phyloP scores from a whole-genome alignment of 345 rosid genomes.

The Conringia planisiliqua region DNA sequence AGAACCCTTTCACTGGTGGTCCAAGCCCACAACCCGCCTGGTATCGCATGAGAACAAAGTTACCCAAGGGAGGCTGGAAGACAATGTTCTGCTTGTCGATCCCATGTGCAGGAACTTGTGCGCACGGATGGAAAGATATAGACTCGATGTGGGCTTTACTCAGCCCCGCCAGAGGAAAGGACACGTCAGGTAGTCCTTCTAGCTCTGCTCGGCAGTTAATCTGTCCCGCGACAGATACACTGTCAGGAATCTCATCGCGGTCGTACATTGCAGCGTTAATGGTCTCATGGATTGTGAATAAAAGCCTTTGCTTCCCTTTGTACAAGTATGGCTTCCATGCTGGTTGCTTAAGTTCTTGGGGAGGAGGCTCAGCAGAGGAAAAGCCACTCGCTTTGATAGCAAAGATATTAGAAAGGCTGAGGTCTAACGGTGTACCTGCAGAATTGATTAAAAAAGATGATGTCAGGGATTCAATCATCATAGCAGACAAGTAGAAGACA shows the following conservation, averaged over 20 bases:
- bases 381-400: slow-evolving; percentile 72
- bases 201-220: slow-evolving; percentile 88
- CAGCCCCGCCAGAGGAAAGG: slow-evolving; percentile 74
- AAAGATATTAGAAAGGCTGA: slow-evolving; percentile 58
- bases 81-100: slow-evolving; percentile 75
- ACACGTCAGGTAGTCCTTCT: slow-evolving; percentile 92
- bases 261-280: slow-evolving; percentile 84
- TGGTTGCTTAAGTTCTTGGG: slow-evolving; percentile 79
- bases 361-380: slow-evolving; percentile 74
- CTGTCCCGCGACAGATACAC: slow-evolving; percentile 79
- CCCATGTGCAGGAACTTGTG: slow-evolving; percentile 86
- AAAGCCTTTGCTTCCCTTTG: slow-evolving; percentile 78
- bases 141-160: slow-evolving; percentile 59
- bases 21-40: slow-evolving; percentile 69
- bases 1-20: slow-evolving; percentile 89
- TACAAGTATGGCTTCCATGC: slow-evolving; percentile 94
- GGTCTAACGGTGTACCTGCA: slow-evolving; percentile 85
- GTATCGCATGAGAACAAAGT: slow-evolving; percentile 80
- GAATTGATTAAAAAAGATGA: not conserved
- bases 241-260: slow-evolving; percentile 86
- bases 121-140: slow-evolving; percentile 84
- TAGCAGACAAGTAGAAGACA: slow-evolving; percentile 23
- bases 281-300: slow-evolving; percentile 78
- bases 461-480: not conserved
- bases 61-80: slow-evolving; percentile 85